A percentile compares a stretch with the other conserved stretches of the same genome.
Conservation (phyloP, 768 basidiomycete genomes). For the Mrakia frigida region DNA sequence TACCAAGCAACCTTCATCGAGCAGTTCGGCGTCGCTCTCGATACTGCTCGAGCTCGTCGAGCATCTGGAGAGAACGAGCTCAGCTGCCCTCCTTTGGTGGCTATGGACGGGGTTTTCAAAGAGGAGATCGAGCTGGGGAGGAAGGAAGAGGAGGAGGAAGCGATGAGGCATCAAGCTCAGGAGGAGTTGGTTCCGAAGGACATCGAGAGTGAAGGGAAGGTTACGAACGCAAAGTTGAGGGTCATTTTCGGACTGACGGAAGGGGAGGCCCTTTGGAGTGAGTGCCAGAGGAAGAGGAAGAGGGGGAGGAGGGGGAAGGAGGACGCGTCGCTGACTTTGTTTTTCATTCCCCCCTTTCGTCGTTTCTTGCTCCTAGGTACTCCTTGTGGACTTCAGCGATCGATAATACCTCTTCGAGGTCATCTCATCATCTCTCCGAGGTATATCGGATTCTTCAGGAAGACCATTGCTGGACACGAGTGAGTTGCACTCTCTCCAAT, state of each 20-base stretch:
- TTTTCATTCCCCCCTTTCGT: too few relatives aligned
- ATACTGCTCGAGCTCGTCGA: slow-evolving; percentile 19
- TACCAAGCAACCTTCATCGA: slow-evolving; percentile 39
- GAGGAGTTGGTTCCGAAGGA: slow-evolving; percentile 14
- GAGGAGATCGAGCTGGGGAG: slow-evolving; percentile 30
- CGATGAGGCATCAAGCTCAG: neutral
- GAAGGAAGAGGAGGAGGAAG: slow-evolving; percentile 31
- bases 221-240: slow-evolving; percentile 27
- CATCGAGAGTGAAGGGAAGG: slow-evolving; percentile 8
- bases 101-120: slow-evolving; percentile 38
- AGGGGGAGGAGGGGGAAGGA: too few relatives aligned
- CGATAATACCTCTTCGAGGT: slow-evolving; percentile 40
- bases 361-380: slow-evolving; percentile 34
- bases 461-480: slow-evolving; percentile 14
- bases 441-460: slow-evolving; percentile 3
- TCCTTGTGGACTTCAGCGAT: slow-evolving; percentile 41
- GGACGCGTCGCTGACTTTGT: too few relatives aligned
- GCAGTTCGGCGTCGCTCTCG: slow-evolving; percentile 36
- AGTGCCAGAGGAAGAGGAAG: too few relatives aligned
- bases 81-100: slow-evolving; percentile 36
- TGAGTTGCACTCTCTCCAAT: neutral
- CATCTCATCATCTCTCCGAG: slow-evolving; percentile 41
- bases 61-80: slow-evolving; percentile 31
- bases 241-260: slow-evolving; percentile 39
- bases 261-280: slow-evolving; percentile 40